Evolutionary conservation across 1,139 yeast species (phyloP).

Genomic region (Kodamaea anthophila): DNA sequence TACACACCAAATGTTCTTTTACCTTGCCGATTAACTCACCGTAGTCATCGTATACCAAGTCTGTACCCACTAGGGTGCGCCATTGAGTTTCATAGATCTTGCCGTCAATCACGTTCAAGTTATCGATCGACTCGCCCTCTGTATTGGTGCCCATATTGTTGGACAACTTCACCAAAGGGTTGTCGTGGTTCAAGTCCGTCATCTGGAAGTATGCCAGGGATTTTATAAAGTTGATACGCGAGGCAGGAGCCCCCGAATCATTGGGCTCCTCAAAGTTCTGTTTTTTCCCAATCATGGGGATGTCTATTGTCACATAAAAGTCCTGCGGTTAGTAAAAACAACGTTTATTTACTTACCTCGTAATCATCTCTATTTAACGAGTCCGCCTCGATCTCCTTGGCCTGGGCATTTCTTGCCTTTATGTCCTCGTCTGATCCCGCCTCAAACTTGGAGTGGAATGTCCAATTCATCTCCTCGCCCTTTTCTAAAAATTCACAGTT

Average conservation of each 20-base stretch:
- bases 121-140: constrained; percentile 17
- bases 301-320: constrained; percentile 37
- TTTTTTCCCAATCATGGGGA: constrained; percentile 31
- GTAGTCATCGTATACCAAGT: constrained; percentile 55
- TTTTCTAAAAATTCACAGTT: constrained; percentile 54
- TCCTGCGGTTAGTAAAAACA: constrained; percentile 18
- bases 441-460: constrained; percentile 59
- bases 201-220: constrained; percentile 40
- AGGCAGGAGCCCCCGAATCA: constrained; percentile 11
- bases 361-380: constrained; percentile 19
- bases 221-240: constrained; percentile 21
- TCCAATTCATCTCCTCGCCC: constrained; percentile 95
- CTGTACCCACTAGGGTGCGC: constrained; percentile 79
- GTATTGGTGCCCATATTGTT: constrained; percentile 18
- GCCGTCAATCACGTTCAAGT: constrained; percentile 33
- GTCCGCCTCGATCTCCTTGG: constrained; percentile 9
- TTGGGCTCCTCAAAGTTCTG: constrained; percentile 12
- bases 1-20: constrained; percentile 34
- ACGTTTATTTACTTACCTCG: constrained; percentile 27
- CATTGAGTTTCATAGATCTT: constrained; percentile 69
- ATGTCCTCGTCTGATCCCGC: constrained; percentile 78
- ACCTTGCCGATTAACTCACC: constrained; percentile 46
- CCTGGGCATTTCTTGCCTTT: constrained; percentile 35
- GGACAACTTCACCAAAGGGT: constrained; percentile 35
- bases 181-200: constrained; percentile 27